These are phyloP conservation scores for Hypoxylon sp. DNA, from an alignment of 2,329 filamentous ascomycete genomes.

Conservation along the genomic window DNA sequence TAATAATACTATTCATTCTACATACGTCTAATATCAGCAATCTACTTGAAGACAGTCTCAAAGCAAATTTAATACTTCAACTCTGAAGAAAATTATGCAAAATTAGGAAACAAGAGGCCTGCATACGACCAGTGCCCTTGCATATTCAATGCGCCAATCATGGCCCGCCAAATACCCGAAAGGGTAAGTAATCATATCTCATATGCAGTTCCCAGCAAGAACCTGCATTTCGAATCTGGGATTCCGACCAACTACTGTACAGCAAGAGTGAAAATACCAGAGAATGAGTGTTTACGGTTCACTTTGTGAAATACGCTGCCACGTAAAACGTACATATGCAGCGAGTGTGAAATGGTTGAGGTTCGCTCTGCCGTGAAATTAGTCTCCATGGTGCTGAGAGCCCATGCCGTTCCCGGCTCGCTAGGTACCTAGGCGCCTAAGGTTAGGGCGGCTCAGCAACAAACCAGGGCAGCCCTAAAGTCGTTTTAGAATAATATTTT, in stretches of 20 bases:
- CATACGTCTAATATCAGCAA: neutral
- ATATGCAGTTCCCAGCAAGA: conserved; percentile 5
- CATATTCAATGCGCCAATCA: conserved; percentile 42
- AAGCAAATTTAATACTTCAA: conserved; percentile 1
- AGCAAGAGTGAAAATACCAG: neutral
- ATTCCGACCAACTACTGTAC: conserved; percentile 6
- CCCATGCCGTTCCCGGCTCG: neutral
- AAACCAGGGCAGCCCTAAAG: neutral
- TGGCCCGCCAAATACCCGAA: conserved; percentile 31
- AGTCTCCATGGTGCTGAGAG: neutral
- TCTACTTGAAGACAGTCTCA: neutral
- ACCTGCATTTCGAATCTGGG: conserved; percentile 12
- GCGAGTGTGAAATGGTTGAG: neutral
- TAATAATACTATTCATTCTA: neutral
- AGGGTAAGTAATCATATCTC: conserved; percentile 37
- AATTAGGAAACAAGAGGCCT: neutral
- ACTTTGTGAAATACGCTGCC: neutral
- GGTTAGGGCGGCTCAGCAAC: conserved; percentile 2
- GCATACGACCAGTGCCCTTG: conserved; percentile 27
- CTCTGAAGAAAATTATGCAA: neutral
- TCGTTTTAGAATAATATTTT: neutral
- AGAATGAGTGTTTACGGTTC: conserved; percentile 2
- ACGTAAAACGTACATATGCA: neutral
- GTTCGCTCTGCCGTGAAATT: neutral
- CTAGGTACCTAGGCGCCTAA: neutral